Evolutionary conservation across 441 rosid species (phyloP), one percentile per base, ranked within the genome.

Genomic region (Populus hybrid): DNA sequence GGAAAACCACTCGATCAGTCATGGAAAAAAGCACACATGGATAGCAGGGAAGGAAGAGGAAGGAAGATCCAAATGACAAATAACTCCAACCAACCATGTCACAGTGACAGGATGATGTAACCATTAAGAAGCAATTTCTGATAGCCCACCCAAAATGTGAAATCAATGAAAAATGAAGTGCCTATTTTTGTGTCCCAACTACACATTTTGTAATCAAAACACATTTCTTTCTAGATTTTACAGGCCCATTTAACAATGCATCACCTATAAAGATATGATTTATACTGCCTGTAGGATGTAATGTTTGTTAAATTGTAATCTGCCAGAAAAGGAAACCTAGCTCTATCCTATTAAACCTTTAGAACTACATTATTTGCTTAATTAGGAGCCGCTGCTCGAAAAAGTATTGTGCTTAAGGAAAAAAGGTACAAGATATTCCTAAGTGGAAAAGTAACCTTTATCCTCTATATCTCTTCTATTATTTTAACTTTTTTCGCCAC

Each of bases 1-100:
- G 61, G 76, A 82, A 68, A 77, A 79, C 66, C 42, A 71, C 57
- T 71, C 34, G 26, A 81, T 78, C 50, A 75, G 81, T 73, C 77
- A 57, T 64, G n/a, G 42, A 21, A 78, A 26, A n/a, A 20, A 2
- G 24, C 40, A 42, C 67, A 46, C 26, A 24, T 3, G 42, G 26
- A 66, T 28, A 30, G 34, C 18, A 66, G 18, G 34, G 28, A 66
- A 50, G 57, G 57, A 50, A 46, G 57, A 14, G 57, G 20, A 46
- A 46, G 57, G 57, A 46, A 14, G 20, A 50, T 14, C 20, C 57
- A 50, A 50, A 50, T 0, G 57, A 50, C 57, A 50, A 50, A 50
- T 50, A 50, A 50, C 57, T 38, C 46, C 46, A 38, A 38, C 46
- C 46, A 38, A 2, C 46, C 46, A 38, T 38, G 46, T 38, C 46